phyloP scores from a whole-genome alignment of 768 basidiomycete species.

The Russula olivacea region DNA sequence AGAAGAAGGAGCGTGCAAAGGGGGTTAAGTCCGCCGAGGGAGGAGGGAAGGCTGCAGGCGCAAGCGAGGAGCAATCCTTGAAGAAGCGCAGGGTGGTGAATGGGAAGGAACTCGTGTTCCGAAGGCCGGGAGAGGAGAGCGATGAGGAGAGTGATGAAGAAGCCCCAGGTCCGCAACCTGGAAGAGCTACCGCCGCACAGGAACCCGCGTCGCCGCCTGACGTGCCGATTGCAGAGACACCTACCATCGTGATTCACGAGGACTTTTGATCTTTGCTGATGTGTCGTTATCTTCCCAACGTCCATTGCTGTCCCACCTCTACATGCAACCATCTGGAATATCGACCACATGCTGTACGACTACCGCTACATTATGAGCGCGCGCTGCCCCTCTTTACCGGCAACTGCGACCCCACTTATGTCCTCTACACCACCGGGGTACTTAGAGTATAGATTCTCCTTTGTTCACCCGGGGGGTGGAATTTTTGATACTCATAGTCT shows the following conservation, averaged over 20 bases:
- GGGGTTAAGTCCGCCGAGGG: constrained; percentile 29
- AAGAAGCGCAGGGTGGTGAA: constrained; percentile 82
- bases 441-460: too few relatives aligned
- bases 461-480: not conserved
- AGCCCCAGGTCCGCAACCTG: constrained; percentile 27
- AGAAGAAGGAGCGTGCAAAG: constrained; percentile 77
- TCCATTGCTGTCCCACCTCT: not conserved
- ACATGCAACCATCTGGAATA: too few relatives aligned
- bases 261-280: constrained; percentile 36
- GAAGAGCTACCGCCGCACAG: constrained; percentile 2
- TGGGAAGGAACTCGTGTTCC: constrained; percentile 63
- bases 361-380: not conserved
- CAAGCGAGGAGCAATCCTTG: constrained; percentile 39
- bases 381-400: not conserved
- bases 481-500: too few relatives aligned
- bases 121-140: constrained; percentile 46
- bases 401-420: not conserved
- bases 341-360: not conserved
- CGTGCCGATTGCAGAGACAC: constrained; percentile 32
- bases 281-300: not conserved
- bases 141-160: constrained; percentile 36
- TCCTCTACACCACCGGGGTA: not conserved
- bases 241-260: constrained; percentile 45
- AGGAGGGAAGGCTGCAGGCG: constrained; percentile 29
- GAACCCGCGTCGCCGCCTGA: constrained; percentile 9